Percentiles rank a stretch among this genome's conserved stretches.
phyloP scores from a whole-genome alignment of 768 basidiomycete species.

The Trametes villosa region DNA sequence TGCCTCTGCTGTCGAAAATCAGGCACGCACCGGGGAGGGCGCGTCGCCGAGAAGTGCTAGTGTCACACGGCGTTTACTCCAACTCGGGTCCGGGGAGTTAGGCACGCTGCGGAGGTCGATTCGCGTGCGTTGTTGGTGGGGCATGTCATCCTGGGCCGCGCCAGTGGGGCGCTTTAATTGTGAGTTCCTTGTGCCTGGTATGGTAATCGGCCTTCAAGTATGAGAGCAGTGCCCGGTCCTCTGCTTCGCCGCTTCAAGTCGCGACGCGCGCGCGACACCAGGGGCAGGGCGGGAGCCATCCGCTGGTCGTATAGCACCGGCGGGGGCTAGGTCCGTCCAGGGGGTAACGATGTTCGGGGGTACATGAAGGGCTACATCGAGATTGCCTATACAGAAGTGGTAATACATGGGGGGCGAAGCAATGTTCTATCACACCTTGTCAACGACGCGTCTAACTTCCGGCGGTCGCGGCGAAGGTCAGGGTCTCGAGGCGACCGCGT shows the following conservation, averaged over 20 bases:
- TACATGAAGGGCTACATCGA: neutral
- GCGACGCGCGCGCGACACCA: too few species aligned
- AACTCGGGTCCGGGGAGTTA: neutral
- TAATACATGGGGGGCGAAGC: neutral
- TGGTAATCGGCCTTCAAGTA: too few species aligned
- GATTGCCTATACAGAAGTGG: neutral
- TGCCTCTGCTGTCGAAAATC: neutral
- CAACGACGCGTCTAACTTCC: conserved; percentile 14
- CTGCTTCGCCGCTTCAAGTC: too few species aligned
- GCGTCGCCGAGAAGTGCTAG: neutral
- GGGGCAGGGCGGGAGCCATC: too few species aligned
- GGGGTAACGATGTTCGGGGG: neutral
- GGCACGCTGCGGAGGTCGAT: neutral
- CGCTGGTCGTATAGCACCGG: neutral
- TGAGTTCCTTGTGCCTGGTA: too few species aligned
- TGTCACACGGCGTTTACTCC: neutral
- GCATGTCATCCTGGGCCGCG: too few species aligned
- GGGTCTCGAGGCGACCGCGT: conserved; percentile 82
- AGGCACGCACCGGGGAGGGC: neutral
- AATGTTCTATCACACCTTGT: neutral
- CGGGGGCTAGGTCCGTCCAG: neutral
- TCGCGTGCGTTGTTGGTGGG: too few species aligned
- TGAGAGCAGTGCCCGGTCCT: too few species aligned
- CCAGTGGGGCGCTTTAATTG: too few species aligned
- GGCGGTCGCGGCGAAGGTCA: conserved; percentile 71